Evolutionary conservation across 1,139 yeast genomes (phyloP).

Genomic region (Magnusiomyces magnusii): DNA sequence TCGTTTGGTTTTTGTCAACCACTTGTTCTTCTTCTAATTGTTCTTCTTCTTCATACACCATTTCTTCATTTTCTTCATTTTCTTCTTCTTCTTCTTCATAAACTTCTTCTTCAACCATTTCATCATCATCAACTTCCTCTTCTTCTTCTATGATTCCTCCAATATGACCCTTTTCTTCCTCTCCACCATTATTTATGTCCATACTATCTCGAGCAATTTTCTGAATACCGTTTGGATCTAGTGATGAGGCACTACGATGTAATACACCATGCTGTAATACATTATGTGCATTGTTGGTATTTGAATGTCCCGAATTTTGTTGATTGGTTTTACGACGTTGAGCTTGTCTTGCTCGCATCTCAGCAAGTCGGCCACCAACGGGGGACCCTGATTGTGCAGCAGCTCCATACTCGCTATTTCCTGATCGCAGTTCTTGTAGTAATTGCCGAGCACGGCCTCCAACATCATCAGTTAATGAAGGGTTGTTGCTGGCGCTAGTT

Average conservation of each 20-base stretch:
- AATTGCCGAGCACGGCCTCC: slow-evolving; percentile 55
- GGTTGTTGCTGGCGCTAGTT: background rate
- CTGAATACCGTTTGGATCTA: background rate
- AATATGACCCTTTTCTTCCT: background rate
- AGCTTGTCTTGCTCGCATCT: slow-evolving; percentile 16
- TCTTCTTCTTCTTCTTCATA: background rate
- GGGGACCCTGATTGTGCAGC: slow-evolving; percentile 2
- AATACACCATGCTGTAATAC: too few species aligned
- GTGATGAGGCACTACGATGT: background rate
- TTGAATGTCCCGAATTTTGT: background rate
- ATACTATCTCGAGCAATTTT: background rate
- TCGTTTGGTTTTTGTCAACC: too few species aligned
- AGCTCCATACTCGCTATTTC: slow-evolving; percentile 19
- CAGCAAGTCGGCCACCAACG: slow-evolving; percentile 13
- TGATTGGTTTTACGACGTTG: slow-evolving; percentile 8
- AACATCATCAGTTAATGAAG: slow-evolving; percentile 45
- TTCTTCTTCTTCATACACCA: background rate
- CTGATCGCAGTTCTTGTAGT: slow-evolving; percentile 49
- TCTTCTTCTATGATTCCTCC: background rate
- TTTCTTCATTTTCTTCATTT: background rate
- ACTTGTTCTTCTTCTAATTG: too few species aligned
- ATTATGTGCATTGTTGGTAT: background rate
- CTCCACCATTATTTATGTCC: background rate
- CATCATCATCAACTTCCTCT: background rate
- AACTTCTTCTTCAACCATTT: background rate